These are phyloP conservation scores for Tuber indicum DNA, from an alignment of 495 filamentous ascomycete species.

Conservation along the genomic window DNA sequence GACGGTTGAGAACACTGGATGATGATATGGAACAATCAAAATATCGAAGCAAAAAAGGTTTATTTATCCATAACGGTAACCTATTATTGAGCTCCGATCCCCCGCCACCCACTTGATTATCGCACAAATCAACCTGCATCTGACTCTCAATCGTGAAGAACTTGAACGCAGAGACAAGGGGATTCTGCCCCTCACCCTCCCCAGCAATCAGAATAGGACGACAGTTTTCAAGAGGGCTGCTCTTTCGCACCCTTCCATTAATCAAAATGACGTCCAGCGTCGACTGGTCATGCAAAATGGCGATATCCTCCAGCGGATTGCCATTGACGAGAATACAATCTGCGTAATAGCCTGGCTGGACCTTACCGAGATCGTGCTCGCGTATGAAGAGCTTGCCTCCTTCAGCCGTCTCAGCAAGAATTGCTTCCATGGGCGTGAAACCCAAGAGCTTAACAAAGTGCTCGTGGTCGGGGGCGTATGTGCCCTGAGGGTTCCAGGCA, in stretches of 20 bases:
- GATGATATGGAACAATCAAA: neutral
- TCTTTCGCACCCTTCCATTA: slow-evolving; percentile 50
- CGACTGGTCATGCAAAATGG: slow-evolving; percentile 44
- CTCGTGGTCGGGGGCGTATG: slow-evolving; percentile 49
- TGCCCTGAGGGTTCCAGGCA: slow-evolving; percentile 51
- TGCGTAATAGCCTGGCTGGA: slow-evolving; percentile 48
- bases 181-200: neutral
- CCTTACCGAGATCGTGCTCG: slow-evolving; percentile 48
- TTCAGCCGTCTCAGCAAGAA: slow-evolving; percentile 49
- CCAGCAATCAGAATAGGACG: neutral
- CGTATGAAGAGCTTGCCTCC: slow-evolving; percentile 47
- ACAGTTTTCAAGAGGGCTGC: slow-evolving; percentile 43
- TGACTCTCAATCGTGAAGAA: neutral
- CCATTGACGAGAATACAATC: slow-evolving; percentile 51
- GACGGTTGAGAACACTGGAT: no score
- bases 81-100: neutral
- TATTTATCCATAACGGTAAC: neutral
- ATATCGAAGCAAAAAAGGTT: neutral
- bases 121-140: neutral
- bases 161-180: neutral
- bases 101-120: neutral
- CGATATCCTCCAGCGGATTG: slow-evolving; percentile 48
- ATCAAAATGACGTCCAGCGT: slow-evolving; percentile 49
- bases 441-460: slow-evolving; percentile 50
- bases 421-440: slow-evolving; percentile 50